A percentile compares a stretch with the other conserved stretches of the same genome.
These are phyloP conservation scores for Pharnaceum exiguum DNA, from an alignment of 148 eudicot genomes.

Conservation along the genomic window DNA sequence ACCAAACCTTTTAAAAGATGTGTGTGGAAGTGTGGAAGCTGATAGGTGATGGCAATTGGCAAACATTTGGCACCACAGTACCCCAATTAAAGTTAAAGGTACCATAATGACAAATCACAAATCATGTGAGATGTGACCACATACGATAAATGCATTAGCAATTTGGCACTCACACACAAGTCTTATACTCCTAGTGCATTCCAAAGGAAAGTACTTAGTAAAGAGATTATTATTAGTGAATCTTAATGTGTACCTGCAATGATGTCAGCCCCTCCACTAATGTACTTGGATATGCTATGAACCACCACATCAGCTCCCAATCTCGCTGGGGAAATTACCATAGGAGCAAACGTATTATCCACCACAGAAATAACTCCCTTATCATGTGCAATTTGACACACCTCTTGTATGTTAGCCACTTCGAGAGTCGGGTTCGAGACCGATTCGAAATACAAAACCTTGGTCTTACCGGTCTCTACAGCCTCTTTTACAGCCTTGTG, in stretches of 20 bases:
- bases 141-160: no score
- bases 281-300: slow-evolving; percentile 86
- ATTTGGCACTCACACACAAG: no score
- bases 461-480: slow-evolving; percentile 48
- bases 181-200: no score
- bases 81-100: no score
- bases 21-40: no score
- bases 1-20: no score
- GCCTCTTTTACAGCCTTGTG: slow-evolving; percentile 41
- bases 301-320: slow-evolving; percentile 92
- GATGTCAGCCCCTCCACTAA: slow-evolving; percentile 92
- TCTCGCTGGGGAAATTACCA: slow-evolving; percentile 84
- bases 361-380: slow-evolving; percentile 71
- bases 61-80: no score
- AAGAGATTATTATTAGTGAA: no score
- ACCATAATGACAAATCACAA: no score
- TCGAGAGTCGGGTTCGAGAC: slow-evolving; percentile 77
- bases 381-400: slow-evolving; percentile 58
- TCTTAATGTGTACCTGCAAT: slow-evolving; percentile 56
- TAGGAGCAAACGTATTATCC: slow-evolving; percentile 88
- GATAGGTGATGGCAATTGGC: no score
- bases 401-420: slow-evolving; percentile 76
- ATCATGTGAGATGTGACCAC: no score
- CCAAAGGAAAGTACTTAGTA: no score
- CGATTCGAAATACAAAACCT: slow-evolving; percentile 79